Base-by-base conservation (phyloP, 129 eudicot genomes). In the Flaveria sonorensis region DNA sequence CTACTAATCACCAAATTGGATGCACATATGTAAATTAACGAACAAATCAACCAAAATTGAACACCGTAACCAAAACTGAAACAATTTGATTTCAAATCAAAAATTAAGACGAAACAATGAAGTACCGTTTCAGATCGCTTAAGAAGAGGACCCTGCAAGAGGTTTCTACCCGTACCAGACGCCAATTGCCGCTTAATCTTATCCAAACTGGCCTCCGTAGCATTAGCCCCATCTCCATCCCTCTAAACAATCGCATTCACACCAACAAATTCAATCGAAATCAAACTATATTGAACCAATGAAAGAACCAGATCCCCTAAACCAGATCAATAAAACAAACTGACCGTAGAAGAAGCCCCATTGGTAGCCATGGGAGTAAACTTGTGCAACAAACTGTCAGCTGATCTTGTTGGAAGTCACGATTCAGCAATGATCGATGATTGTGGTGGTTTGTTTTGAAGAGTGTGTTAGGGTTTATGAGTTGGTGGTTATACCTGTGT, bases 71-170 rank as follows among this genome's bases (percentile, higher is more conserved):
- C 9, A 28, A 61, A 77, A 53, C 0, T 24, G 4, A 70, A 57
- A 7, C 12, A 12, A 56, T 45, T 43, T 47, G 48, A 69, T 56
- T 11, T 50, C 42, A 78, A 70, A 65, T 45, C 5, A 36, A 32
- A 46, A 79, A 48, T 2, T 6, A 51, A 15, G 24, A 32, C 0
- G 39, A 32, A 32, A 32, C 39, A 32, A 32, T 32, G 5, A 23
- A 62, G 8, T 87, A 94, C 99, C 83, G 99, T 94, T 82, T 94
- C 99, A 43, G 99, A 94, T 86, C 99, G 93, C 77, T 94, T 94
- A 48, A 91, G 92, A 57, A 94, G 99, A 50, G 97, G 99, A 23
- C 99, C 99, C 79, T 94, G 99, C 72, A 94, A 79, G 10, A 94
- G 57, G 81, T 91, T 87, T 57, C 90, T 72, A 26, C 98, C 98